These are phyloP conservation scores for Tephrocybe sp. DNA, from an alignment of 768 basidiomycete genomes.

Conservation along the genomic window DNA sequence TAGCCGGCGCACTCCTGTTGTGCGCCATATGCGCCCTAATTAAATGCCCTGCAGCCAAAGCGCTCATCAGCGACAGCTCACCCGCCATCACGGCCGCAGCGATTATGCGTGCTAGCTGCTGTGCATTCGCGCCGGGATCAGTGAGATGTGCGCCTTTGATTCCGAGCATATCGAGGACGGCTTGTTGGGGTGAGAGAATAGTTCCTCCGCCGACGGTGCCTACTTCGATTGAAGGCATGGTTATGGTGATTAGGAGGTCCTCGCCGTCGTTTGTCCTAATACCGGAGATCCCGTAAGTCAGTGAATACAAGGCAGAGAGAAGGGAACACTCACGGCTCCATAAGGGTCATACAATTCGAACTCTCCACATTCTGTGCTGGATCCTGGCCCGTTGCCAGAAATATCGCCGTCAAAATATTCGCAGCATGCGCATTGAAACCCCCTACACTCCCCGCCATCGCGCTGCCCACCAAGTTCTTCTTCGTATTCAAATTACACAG, in stretches of 20 bases:
- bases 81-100: constrained; percentile 96
- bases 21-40: constrained; percentile 92
- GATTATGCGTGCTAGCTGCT: constrained; percentile 85
- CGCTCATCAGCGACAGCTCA: constrained; percentile 87
- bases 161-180: constrained; percentile 93
- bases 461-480: constrained; percentile 97
- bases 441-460: constrained; percentile 97
- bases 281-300: neutral
- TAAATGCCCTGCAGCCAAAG: constrained; percentile 92
- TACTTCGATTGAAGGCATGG: constrained; percentile 99
- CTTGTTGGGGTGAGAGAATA: constrained; percentile 83
- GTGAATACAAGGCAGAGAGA: neutral
- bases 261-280: constrained; percentile 79
- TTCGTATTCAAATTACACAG: constrained; percentile 90
- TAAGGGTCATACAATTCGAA: constrained; percentile 96
- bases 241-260: constrained; percentile 88
- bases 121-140: constrained; percentile 86
- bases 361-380: constrained; percentile 99
- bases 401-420: constrained; percentile 95
- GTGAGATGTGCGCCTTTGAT: constrained; percentile 86
- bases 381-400: constrained; percentile 96
- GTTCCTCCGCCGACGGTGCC: constrained; percentile 98
- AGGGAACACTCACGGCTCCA: constrained; percentile 83
- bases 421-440: constrained; percentile 99
- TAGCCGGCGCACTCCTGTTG: constrained; percentile 82